phyloP scores from a whole-genome alignment of 257 asterid genomes.

The Nicotiana sylvestris region DNA sequence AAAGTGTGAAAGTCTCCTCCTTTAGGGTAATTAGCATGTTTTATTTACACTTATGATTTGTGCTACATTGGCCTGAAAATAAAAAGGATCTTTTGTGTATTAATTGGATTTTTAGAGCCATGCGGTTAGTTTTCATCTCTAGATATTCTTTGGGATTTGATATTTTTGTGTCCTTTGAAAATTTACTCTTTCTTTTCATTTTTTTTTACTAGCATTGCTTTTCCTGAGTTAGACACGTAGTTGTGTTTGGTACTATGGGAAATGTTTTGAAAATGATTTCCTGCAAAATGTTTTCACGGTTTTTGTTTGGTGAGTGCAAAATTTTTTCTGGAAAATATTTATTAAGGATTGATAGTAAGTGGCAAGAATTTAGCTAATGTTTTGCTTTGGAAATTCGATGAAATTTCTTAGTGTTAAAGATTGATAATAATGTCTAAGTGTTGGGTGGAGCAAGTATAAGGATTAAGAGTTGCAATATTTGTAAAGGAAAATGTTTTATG shows the following conservation, averaged over 20 bases:
- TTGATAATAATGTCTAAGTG: background rate
- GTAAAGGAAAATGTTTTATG: background rate
- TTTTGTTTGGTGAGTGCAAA: background rate
- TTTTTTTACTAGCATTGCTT: background rate
- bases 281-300: background rate
- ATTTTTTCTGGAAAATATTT: background rate
- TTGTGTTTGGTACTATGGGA: background rate
- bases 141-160: background rate
- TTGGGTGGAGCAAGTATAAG: background rate
- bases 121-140: background rate
- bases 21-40: background rate
- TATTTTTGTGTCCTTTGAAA: background rate
- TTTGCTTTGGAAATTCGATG: background rate
- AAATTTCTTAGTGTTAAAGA: background rate
- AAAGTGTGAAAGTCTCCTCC: background rate
- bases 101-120: background rate
- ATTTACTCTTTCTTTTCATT: background rate
- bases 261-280: background rate
- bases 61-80: background rate
- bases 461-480: background rate
- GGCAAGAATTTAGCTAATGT: background rate
- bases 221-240: background rate
- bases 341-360: background rate
- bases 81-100: no score
- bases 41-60: background rate